A percentile compares a stretch with the other conserved stretches of the same genome.
These are phyloP conservation scores for Eucalyptus urophylla DNA, from an alignment of 345 rosid genomes.

Conservation along the genomic window DNA sequence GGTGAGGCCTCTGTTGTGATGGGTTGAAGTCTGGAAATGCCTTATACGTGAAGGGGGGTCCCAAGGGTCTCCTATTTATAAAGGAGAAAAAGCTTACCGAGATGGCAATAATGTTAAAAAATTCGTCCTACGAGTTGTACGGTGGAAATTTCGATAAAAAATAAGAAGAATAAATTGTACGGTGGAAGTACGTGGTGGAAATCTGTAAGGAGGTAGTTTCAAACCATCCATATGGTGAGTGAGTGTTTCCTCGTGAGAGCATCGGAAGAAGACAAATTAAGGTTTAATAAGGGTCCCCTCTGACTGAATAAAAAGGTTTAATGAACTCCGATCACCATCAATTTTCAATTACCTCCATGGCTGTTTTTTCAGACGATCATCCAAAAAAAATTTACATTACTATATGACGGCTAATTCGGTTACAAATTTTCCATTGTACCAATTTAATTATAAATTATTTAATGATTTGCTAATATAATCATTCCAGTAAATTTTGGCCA, in stretches of 20 bases:
- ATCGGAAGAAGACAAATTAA: not conserved
- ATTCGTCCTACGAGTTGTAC: too few species aligned
- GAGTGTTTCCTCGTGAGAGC: not conserved
- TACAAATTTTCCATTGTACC: too few species aligned
- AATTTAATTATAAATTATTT: too few species aligned
- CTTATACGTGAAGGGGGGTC: not conserved
- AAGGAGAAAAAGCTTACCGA: not conserved
- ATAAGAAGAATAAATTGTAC: not conserved
- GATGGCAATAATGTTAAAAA: not conserved
- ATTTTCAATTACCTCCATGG: too few species aligned
- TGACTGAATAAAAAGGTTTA: not conserved
- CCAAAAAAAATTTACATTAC: not conserved
- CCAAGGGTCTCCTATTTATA: conserved; percentile 1
- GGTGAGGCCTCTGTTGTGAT: not conserved
- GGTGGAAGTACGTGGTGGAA: not conserved
- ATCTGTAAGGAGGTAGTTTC: not conserved
- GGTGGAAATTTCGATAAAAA: too few species aligned
- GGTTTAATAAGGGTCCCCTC: not conserved
- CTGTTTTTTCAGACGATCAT: too few species aligned
- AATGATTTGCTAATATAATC: too few species aligned
- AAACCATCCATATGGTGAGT: not conserved
- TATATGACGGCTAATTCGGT: too few species aligned
- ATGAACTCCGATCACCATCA: not conserved
- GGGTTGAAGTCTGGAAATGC: not conserved
- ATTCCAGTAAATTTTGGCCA: too few species aligned